Conservation (phyloP, 495 filamentous ascomycete genomes). For the Penicillium tannophilum region DNA sequence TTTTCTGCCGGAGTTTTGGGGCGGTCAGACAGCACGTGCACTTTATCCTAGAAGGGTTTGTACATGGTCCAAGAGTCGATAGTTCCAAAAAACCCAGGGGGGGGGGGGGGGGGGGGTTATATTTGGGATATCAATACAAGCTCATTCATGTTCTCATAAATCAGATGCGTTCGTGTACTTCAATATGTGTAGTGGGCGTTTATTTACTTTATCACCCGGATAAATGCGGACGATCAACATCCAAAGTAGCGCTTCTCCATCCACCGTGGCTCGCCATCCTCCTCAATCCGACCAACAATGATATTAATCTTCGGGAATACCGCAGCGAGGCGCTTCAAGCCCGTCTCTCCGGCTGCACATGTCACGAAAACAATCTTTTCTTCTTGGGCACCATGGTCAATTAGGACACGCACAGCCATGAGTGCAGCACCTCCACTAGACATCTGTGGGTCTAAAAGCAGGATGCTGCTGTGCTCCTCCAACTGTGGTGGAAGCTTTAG, state of each 20-base stretch:
- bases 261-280: slow-evolving; percentile 77
- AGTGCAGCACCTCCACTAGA: slow-evolving; percentile 88
- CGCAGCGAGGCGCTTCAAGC: slow-evolving; percentile 76
- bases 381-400: slow-evolving; percentile 90
- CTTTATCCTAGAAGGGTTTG: slow-evolving; percentile 6
- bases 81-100: too few relatives aligned
- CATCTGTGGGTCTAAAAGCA: slow-evolving; percentile 93
- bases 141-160: not conserved
- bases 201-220: slow-evolving; percentile 13
- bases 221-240: slow-evolving; percentile 51
- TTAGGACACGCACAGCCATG: slow-evolving; percentile 92
- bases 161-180: not conserved
- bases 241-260: slow-evolving; percentile 81
- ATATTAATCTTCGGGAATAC: slow-evolving; percentile 85
- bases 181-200: slow-evolving; percentile 7
- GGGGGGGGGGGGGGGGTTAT: too few relatives aligned
- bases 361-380: slow-evolving; percentile 87
- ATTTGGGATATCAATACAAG: not conserved
- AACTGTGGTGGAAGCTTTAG: slow-evolving; percentile 73
- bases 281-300: slow-evolving; percentile 77
- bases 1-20: slow-evolving; percentile 22
- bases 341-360: slow-evolving; percentile 78
- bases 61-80: not conserved
- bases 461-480: slow-evolving; percentile 69
- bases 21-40: slow-evolving; percentile 19